These are phyloP conservation scores for Malus asiatica DNA, from an alignment of 306 rosid genomes.

Conservation along the genomic window DNA sequence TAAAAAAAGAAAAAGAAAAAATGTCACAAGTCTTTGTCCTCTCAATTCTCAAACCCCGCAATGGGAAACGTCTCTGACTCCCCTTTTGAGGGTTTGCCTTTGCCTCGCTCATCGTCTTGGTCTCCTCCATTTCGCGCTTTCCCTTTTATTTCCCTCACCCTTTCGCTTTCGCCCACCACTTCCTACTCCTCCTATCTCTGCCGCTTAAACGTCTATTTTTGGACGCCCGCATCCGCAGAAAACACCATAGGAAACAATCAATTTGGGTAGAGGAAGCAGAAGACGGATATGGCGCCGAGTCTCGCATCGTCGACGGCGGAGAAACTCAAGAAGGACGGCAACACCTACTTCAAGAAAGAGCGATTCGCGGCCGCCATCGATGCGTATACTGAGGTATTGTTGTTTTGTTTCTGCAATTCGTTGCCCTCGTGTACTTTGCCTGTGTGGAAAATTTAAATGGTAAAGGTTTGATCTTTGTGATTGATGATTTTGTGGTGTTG, in stretches of 20 bases:
- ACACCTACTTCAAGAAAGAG: slow-evolving; percentile 64
- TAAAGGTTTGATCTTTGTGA: not conserved
- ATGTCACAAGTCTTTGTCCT: not conserved
- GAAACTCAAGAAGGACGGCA: slow-evolving; percentile 58
- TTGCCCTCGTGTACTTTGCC: not conserved
- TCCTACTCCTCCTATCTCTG: not conserved
- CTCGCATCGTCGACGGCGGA: slow-evolving; percentile 52
- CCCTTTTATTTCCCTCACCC: no score
- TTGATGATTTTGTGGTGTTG: not conserved
- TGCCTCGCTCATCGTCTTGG: not conserved
- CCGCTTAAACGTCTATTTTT: not conserved
- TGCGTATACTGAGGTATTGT: slow-evolving; percentile 77
- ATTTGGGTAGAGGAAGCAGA: not conserved
- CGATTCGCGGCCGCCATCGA: slow-evolving; percentile 89
- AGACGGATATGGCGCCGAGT: slow-evolving; percentile 41
- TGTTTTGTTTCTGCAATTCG: not conserved
- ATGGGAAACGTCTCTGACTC: not conserved
- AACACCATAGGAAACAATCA: not conserved
- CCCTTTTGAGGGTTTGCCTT: not conserved
- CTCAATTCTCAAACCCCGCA: not conserved
- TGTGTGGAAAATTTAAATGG: not conserved
- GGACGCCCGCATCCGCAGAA: not conserved
- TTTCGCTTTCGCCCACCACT: not conserved
- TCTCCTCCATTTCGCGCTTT: not conserved
- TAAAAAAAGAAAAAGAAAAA: no score